These are phyloP conservation scores for Chaetothyriales sp. DNA, from an alignment of 2,329 filamentous ascomycete genomes.

Conservation along the genomic window DNA sequence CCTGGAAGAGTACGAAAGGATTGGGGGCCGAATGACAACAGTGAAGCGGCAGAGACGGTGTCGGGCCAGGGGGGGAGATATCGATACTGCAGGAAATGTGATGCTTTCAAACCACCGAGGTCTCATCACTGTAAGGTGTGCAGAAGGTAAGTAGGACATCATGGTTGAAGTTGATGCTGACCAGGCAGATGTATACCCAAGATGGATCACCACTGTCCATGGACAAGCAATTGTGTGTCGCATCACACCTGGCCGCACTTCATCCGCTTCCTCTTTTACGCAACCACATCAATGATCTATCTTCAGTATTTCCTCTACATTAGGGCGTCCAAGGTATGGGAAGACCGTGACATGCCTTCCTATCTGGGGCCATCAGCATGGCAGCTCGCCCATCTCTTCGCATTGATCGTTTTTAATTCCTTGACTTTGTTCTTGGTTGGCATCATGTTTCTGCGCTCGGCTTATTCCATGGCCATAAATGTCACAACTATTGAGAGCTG, in stretches of 20 bases:
- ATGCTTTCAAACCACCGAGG: slow-evolving; percentile 47
- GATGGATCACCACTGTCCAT: slow-evolving; percentile 56
- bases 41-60: slow-evolving; percentile 3
- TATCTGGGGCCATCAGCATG: slow-evolving; percentile 44
- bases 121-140: slow-evolving; percentile 54
- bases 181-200: slow-evolving; percentile 45
- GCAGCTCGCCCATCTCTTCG: slow-evolving; percentile 43
- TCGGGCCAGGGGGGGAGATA: slow-evolving; percentile 18
- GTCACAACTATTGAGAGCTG: slow-evolving; percentile 53
- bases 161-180: slow-evolving; percentile 2
- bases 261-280: slow-evolving; percentile 48
- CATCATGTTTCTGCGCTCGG: slow-evolving; percentile 40
- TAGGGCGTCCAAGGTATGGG: slow-evolving; percentile 41
- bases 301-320: slow-evolving; percentile 43
- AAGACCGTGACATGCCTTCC: slow-evolving; percentile 41
- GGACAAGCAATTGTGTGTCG: slow-evolving; percentile 53
- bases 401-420: slow-evolving; percentile 41
- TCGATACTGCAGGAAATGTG: slow-evolving; percentile 49
- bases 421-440: slow-evolving; percentile 42
- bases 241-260: slow-evolving; percentile 54
- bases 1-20: slow-evolving; percentile 40
- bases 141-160: slow-evolving; percentile 32
- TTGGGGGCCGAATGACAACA: slow-evolving; percentile 21
- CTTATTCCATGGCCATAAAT: slow-evolving; percentile 45
- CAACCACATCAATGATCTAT: slow-evolving; percentile 43